These are phyloP conservation scores for Parsonsia alboflavescens DNA, from an alignment of 257 asterid genomes.

Conservation along the genomic window DNA sequence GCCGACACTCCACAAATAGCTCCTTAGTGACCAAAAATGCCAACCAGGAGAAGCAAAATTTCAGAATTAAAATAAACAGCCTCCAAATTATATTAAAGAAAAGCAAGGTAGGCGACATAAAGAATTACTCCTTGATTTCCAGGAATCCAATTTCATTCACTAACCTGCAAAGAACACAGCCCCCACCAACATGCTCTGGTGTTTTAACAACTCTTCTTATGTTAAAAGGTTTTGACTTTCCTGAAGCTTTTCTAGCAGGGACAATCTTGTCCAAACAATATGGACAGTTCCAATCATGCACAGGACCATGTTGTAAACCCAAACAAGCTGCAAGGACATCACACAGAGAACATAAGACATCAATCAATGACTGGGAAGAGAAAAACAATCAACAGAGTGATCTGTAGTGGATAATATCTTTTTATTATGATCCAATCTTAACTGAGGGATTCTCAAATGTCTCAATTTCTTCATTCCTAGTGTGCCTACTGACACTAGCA, in stretches of 20 bases:
- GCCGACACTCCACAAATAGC: not conserved
- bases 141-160: slow-evolving; percentile 11
- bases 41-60: not conserved
- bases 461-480: not conserved
- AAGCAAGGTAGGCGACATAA: not conserved
- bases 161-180: slow-evolving; percentile 97
- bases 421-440: no score
- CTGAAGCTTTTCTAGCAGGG: slow-evolving; percentile 54
- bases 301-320: slow-evolving; percentile 50
- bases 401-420: not conserved
- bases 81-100: not conserved
- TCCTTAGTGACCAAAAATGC: not conserved
- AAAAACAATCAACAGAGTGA: not conserved
- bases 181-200: slow-evolving; percentile 84
- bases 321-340: slow-evolving; percentile 69
- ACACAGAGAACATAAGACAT: not conserved
- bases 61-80: not conserved
- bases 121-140: not conserved
- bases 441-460: not conserved
- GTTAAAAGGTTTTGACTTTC: slow-evolving; percentile 58
- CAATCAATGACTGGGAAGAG: slow-evolving; percentile 7
- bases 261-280: slow-evolving; percentile 65
- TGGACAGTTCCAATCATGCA: slow-evolving; percentile 73
- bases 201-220: slow-evolving; percentile 81
- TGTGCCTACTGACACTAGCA: no score